Evolutionary conservation across 331 rosid species (phyloP).

Genomic region (Malus hybrid): DNA sequence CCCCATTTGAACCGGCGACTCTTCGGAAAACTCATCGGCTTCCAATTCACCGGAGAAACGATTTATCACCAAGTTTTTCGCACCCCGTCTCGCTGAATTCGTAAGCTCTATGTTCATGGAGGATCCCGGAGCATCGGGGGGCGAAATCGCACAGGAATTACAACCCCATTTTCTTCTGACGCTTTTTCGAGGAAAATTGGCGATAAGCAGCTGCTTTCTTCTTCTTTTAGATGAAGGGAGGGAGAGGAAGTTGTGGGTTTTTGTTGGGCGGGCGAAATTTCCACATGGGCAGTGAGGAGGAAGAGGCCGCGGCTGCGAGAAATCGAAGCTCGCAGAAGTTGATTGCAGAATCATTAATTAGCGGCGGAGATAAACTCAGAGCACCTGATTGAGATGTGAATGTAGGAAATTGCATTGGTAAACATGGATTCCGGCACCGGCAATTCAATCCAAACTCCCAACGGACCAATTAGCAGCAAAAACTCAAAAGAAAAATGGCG

Average conservation of each 20-base stretch:
- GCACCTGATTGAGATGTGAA: not conserved
- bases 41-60: conserved; percentile 38
- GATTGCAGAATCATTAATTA: conserved; percentile 59
- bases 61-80: conserved; percentile 45
- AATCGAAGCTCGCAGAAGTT: conserved; percentile 32
- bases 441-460: not conserved
- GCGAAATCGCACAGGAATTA: conserved; percentile 29
- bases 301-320: conserved; percentile 29
- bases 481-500: not conserved
- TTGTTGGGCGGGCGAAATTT: not conserved
- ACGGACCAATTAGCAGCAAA: not conserved
- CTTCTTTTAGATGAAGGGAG: conserved; percentile 28
- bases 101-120: conserved; percentile 28
- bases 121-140: conserved; percentile 25
- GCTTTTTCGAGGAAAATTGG: conserved; percentile 23
- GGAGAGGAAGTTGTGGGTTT: not conserved
- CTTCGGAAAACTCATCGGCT: conserved; percentile 33
- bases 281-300: conserved; percentile 39
- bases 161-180: conserved; percentile 34
- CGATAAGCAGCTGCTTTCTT: conserved; percentile 22
- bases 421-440: conserved; percentile 5
- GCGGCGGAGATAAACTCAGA: conserved; percentile 9
- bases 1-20: conserved; percentile 39
- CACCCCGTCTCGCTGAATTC: conserved; percentile 28
- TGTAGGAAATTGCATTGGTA: conserved; percentile 25